phyloP scores from a whole-genome alignment of 768 basidiomycete genomes.

The Stropharia rugosoannulata region DNA sequence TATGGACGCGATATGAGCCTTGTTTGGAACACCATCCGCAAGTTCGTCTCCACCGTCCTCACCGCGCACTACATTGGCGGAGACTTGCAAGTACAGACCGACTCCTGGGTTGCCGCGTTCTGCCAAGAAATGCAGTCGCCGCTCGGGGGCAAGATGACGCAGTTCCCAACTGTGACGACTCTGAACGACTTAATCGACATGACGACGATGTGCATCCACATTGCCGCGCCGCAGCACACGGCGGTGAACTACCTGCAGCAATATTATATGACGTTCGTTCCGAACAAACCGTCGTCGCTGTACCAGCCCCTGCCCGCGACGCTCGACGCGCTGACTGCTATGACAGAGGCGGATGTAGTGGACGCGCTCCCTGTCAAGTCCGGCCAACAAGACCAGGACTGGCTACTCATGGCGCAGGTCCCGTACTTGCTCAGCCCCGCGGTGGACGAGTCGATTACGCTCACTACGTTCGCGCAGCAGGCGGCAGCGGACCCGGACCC shows the following conservation, averaged over 20 bases:
- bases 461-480: conserved; percentile 22
- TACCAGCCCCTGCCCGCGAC: conserved; percentile 20
- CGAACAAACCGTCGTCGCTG: conserved; percentile 28
- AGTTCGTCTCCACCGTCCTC: conserved; percentile 22
- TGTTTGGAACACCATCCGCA: conserved; percentile 26
- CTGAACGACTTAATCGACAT: conserved; percentile 26
- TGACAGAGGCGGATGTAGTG: conserved; percentile 18
- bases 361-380: conserved; percentile 20
- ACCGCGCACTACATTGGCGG: conserved; percentile 14
- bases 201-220: conserved; percentile 31
- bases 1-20: conserved; percentile 24
- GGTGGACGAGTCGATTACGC: conserved; percentile 21
- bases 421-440: conserved; percentile 26
- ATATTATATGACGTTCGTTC: conserved; percentile 30
- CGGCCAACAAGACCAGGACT: conserved; percentile 16
- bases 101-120: conserved; percentile 17
- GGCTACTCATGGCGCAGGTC: conserved; percentile 28
- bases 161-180: conserved; percentile 25
- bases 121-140: conserved; percentile 22
- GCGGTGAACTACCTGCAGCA: conserved; percentile 34
- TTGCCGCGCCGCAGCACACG: conserved; percentile 30
- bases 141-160: conserved; percentile 18
- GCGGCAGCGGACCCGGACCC: conserved; percentile 5
- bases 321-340: conserved; percentile 17
- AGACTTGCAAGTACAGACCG: conserved; percentile 19